Evolutionary conservation across 306 rosid species (phyloP), one percentile per base, ranked within the genome.

Genomic region (Acacia crassicarpa): DNA sequence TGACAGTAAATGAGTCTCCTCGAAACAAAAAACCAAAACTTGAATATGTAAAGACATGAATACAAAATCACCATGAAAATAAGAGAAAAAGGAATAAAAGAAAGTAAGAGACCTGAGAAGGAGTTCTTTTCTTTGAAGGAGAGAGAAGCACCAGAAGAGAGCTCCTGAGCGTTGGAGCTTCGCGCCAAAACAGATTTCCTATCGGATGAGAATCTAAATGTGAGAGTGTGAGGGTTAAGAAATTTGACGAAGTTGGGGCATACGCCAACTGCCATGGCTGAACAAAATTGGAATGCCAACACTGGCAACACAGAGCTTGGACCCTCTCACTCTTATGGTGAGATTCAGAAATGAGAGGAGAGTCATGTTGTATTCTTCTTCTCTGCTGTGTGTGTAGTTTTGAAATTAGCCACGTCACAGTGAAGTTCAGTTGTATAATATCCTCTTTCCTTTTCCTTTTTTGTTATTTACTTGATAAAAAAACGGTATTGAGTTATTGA

Each of bases 351-450:
- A 22, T 14, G 41, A 71, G 40, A 71, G n/a, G 9, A 0, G 58
- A 22, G 6, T 25, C 0, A 4, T 8, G 30, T 20, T 49, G 23
- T 25, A 8, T 66, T 40, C 48, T 2, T 17, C 10, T 14, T 61
- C 71, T 43, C 15, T 2, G 15, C 0, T 30, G 14, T 78, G 35
- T 30, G 63, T 80, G 62, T 56, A 71, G 90, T 82, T 72, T 45
- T 75, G 74, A 69, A 16, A 74, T 76, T 62, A 78, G 87, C 93
- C 91, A 90, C 90, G 93, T 86, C 84, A 77, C 77, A 56, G 1
- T 77, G 46, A 40, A 74, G 20, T 74, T 65, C 62, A 0, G 19
- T 72, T 32, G 32, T 45, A 17, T 19, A 22, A 44, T 82, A 82
- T 82, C 81, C 54, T 23, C 56, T 32, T 46, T 11, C 66, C 1